Percentiles rank a stretch among this genome's conserved stretches.
Evolutionary conservation across 2,329 filamentous ascomycete genomes (phyloP).

Genomic region (Diaporthe vaccinii): DNA sequence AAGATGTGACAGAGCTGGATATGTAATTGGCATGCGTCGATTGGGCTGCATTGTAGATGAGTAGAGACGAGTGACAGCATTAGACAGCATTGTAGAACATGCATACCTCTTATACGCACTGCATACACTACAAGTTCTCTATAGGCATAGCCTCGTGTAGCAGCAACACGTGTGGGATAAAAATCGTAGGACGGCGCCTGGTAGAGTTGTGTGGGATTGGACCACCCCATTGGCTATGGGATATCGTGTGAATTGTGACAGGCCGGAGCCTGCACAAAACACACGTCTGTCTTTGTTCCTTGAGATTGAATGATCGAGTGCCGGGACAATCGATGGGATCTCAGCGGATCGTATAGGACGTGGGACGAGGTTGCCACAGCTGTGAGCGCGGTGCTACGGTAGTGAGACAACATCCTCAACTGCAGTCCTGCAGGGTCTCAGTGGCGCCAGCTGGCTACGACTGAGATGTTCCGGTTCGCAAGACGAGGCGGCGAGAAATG

Average conservation of each 20-base stretch:
- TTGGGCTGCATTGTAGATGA: conserved; percentile 15
- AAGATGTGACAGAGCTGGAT: background rate
- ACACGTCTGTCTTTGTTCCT: background rate
- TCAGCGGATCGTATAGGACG: no score
- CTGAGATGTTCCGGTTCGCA: background rate
- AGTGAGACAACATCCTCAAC: background rate
- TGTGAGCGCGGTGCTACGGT: background rate
- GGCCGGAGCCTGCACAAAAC: background rate
- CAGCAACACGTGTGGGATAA: background rate
- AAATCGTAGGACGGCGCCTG: background rate
- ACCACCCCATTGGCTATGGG: background rate
- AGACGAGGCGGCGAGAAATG: background rate
- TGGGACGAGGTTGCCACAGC: no score
- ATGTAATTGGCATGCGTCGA: background rate
- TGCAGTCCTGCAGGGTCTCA: background rate
- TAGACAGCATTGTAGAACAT: conserved; percentile 25
- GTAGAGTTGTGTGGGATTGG: background rate
- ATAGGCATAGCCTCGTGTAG: background rate
- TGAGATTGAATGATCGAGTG: background rate
- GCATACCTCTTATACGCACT: conserved; percentile 19
- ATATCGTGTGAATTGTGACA: background rate
- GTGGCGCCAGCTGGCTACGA: background rate
- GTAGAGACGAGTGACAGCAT: conserved; percentile 17
- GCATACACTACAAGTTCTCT: background rate
- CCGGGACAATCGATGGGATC: background rate